phyloP scores from a whole-genome alignment of 495 filamentous ascomycete genomes.

The Tuber melanosporum region DNA sequence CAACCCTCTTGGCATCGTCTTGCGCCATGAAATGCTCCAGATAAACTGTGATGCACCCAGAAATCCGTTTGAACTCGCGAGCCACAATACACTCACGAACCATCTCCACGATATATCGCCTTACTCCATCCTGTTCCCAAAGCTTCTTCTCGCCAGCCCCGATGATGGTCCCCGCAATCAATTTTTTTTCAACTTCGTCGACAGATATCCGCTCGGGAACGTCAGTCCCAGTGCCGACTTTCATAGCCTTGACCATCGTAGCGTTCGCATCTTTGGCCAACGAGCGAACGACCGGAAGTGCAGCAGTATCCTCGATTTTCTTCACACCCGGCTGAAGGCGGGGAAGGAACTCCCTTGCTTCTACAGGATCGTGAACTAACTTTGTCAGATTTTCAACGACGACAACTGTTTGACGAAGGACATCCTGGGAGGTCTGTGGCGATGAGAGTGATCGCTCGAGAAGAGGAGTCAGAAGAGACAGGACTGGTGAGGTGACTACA shows the following conservation, averaged over 20 bases:
- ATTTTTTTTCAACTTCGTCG: conserved; percentile 67
- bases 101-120: conserved; percentile 74
- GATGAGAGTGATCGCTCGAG: conserved; percentile 88
- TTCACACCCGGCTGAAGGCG: conserved; percentile 93
- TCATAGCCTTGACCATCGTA: conserved; percentile 94
- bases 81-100: conserved; percentile 83
- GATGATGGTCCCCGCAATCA: conserved; percentile 55
- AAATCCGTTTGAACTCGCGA: conserved; percentile 67
- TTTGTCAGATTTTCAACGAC: conserved; percentile 99
- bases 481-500: conserved; percentile 91
- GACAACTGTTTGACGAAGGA: conserved; percentile 87
- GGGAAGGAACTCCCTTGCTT: conserved; percentile 91
- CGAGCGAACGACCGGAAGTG: conserved; percentile 89
- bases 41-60: conserved; percentile 61
- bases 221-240: conserved; percentile 52
- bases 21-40: conserved; percentile 64
- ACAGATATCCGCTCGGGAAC: conserved; percentile 61
- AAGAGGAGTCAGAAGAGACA: conserved; percentile 93
- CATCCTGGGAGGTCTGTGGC: conserved; percentile 85
- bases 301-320: conserved; percentile 75
- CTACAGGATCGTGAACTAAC: conserved; percentile 93
- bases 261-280: conserved; percentile 72
- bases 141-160: conserved; percentile 19
- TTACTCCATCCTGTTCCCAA: conserved; percentile 53
- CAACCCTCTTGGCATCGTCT: conserved; percentile 51